Evolutionary conservation across 768 basidiomycete genomes (phyloP).

Genomic region (Erythrobasidium yunnanense): DNA sequence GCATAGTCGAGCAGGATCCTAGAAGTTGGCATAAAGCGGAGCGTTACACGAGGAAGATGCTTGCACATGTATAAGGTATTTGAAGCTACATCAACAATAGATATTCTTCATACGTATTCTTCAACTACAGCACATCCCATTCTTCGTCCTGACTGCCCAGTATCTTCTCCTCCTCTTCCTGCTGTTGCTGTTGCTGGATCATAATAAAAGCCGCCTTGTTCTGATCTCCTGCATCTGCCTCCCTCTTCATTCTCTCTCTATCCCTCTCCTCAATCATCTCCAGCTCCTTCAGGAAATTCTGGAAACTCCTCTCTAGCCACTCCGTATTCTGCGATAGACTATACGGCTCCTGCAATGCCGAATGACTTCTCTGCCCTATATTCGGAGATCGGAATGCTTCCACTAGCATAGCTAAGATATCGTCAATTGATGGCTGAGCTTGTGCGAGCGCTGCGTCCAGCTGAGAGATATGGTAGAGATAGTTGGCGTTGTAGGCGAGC

Average conservation of each 20-base stretch:
- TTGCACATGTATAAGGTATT: no score
- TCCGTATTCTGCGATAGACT: not conserved
- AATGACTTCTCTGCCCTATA: not conserved
- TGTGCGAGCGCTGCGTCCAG: not conserved
- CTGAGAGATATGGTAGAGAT: not conserved
- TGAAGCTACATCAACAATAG: no score
- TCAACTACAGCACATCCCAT: not conserved
- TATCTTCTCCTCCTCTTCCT: not conserved
- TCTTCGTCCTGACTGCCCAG: not conserved
- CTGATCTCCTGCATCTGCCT: no score
- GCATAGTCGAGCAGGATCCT: no score
- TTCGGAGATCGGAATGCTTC: not conserved
- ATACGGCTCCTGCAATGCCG: not conserved
- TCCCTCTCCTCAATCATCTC: not conserved
- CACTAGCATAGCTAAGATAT: not conserved
- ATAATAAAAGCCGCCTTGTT: not conserved
- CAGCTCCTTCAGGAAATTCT: not conserved
- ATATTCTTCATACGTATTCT: no score
- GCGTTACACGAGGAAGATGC: no score
- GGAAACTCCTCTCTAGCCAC: not conserved
- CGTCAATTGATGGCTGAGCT: not conserved
- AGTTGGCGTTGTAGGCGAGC: conserved; percentile 4
- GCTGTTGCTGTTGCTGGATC: not conserved
- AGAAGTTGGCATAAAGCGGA: no score
- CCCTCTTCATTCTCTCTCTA: not conserved